Percentiles rank a stretch among this genome's conserved stretches.
Evolutionary conservation across 768 basidiomycete species (phyloP).

Genomic region (Pholiota microspora): DNA sequence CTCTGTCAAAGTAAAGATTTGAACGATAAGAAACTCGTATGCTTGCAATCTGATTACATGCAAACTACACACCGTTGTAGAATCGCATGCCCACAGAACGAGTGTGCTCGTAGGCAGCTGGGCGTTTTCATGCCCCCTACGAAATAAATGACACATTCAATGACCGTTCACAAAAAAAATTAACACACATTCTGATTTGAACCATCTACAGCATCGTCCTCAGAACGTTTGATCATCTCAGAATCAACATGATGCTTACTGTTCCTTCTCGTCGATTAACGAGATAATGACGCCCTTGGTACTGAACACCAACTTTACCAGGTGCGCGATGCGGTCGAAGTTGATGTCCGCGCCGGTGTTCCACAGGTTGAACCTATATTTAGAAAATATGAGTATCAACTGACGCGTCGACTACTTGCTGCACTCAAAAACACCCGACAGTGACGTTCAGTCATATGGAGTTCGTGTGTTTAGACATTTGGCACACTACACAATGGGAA

Average conservation of each 20-base stretch:
- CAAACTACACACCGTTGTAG: slow-evolving; percentile 60
- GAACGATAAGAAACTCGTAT: too few species aligned
- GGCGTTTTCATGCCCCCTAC: slow-evolving; percentile 44
- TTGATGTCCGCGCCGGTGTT: slow-evolving; percentile 83
- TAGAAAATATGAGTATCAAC: not conserved
- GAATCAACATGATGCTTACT: slow-evolving; percentile 47
- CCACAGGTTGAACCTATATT: slow-evolving; percentile 80
- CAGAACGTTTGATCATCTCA: too few species aligned
- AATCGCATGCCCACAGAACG: slow-evolving; percentile 84
- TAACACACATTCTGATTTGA: slow-evolving; percentile 80
- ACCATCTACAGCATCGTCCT: slow-evolving; percentile 55
- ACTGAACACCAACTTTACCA: slow-evolving; percentile 90
- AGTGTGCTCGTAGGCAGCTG: slow-evolving; percentile 52
- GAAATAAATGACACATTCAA: slow-evolving; percentile 12
- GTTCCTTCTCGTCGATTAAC: slow-evolving; percentile 80
- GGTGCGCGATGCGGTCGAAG: slow-evolving; percentile 91
- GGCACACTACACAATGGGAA: not conserved
- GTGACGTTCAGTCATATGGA: not conserved
- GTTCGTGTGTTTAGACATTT: too few species aligned
- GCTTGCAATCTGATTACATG: too few species aligned
- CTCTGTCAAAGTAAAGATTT: slow-evolving; percentile 36
- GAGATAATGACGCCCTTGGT: slow-evolving; percentile 84
- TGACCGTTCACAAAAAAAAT: not conserved
- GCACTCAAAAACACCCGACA: not conserved
- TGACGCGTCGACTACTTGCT: not conserved